Base-by-base conservation (phyloP, 2,329 filamentous ascomycete species). In the Penicillium sp. region DNA sequence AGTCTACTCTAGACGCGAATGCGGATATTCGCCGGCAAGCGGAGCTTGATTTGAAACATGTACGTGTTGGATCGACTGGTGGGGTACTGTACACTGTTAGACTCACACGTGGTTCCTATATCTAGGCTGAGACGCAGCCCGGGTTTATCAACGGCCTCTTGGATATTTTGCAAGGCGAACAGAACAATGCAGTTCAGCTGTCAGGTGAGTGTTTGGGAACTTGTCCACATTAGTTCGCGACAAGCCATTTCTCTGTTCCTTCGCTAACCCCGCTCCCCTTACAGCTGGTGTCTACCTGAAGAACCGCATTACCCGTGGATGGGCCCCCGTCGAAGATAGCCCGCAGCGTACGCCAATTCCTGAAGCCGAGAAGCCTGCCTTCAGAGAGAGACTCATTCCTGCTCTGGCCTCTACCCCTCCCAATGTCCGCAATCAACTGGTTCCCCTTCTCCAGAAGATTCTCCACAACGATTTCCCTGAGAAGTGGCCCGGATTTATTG, bases 211-310 rank as follows among this genome's bases (percentile, higher is more conserved):
- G 60, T 56, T 30, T 38, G 43, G 14, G 33, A 2, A 25, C 6
- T 4, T 22, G 22, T 41, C 16, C 30, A 19, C 41, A 27, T 40
- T 44, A 30, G 41, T 29, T 35, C 12, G 29, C 37, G 33, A 22
- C n/a, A 46, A 16, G 10, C 16, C n/a, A 25, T 49, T 49, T 29
- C 19, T 38, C 16, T 49, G 33, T 47, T 18, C 18, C 18, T 46
- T 58, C 46, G 49, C 40, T 54, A 39, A 57, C 60, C 54, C 53
- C 61, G 54, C 40, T 52, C 44, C 49, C 29, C 55, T 52, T 58
- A 36, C 72, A 96, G 92, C 90, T 66, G 91, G 92, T 67, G 89
- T 99, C 63, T 99, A 97, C 75, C 83, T 97, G 70, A 99, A 99
- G 77, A 97, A 99, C 75, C 87, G 91, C 68, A 87, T 97, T 70